These are phyloP conservation scores for Tetramitus jugosus DNA, from an alignment of 208 protist genomes.

Conservation along the genomic window DNA sequence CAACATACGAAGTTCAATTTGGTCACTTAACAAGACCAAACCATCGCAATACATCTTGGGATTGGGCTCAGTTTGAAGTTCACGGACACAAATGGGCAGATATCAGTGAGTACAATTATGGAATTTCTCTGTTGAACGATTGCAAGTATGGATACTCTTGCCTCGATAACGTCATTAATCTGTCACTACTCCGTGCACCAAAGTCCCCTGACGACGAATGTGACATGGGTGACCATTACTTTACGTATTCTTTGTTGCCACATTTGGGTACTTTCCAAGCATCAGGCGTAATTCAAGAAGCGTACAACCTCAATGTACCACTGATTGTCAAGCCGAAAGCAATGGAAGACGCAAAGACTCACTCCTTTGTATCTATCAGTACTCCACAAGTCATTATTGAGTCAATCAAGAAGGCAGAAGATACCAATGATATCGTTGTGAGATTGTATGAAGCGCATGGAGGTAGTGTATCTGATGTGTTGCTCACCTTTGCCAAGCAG, in stretches of 20 bases:
- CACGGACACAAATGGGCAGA: constrained; percentile 46
- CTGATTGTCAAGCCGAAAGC: background rate
- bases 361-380: background rate
- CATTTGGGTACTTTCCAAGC: background rate
- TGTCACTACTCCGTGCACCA: constrained; percentile 7
- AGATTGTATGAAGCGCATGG: constrained; percentile 1
- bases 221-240: constrained; percentile 17
- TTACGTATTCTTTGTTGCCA: background rate
- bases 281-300: background rate
- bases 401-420: background rate
- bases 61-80: constrained; percentile 46
- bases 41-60: constrained; percentile 50
- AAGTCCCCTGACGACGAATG: constrained; percentile 12
- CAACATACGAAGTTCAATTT: constrained; percentile 45
- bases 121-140: constrained; percentile 51
- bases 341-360: background rate
- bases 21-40: constrained; percentile 49
- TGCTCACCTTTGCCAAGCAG: no score
- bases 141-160: constrained; percentile 49
- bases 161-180: constrained; percentile 24
- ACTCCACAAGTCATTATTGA: background rate
- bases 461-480: no score
- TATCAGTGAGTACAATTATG: constrained; percentile 43
- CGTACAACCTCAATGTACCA: constrained; percentile 2
- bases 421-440: background rate